Evolutionary conservation across 2,329 filamentous ascomycete species (phyloP).

Genomic region (Fusarium drepaniforme): DNA sequence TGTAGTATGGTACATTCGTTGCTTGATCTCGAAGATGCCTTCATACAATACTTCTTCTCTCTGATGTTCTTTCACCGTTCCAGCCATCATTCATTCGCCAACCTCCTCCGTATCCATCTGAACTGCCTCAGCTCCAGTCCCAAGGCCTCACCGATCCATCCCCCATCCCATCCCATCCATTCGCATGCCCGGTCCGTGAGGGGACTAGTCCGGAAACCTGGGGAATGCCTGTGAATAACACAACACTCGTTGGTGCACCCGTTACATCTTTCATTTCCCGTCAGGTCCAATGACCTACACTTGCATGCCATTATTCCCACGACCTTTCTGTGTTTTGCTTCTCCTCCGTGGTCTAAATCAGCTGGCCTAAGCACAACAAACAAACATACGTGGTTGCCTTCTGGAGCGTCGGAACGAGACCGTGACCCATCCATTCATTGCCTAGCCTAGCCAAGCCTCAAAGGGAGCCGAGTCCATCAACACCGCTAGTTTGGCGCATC

Average conservation of each 20-base stretch:
- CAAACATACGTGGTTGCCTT: background rate
- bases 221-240: conserved; percentile 10
- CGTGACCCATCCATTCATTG: background rate
- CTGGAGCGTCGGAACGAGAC: background rate
- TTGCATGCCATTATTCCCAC: conserved; percentile 16
- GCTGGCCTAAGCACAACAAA: background rate
- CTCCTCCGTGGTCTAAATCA: conserved; percentile 6
- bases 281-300: conserved; percentile 35
- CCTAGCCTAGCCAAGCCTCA: background rate
- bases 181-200: conserved; percentile 4
- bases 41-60: background rate
- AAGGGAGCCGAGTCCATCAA: background rate
- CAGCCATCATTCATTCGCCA: background rate
- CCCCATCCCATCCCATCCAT: background rate
- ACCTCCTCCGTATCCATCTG: background rate
- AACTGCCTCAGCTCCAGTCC: background rate
- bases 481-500: background rate
- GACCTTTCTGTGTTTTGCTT: conserved; percentile 22
- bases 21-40: background rate
- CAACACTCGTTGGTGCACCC: background rate
- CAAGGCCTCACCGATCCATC: background rate
- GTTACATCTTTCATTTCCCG: conserved; percentile 37
- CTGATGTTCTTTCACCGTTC: background rate
- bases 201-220: conserved; percentile 4
- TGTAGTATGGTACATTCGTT: background rate